A percentile compares a stretch with the other conserved stretches of the same genome.
Conservation (phyloP, 257 asterid genomes). For the Fraxinus americana region DNA sequence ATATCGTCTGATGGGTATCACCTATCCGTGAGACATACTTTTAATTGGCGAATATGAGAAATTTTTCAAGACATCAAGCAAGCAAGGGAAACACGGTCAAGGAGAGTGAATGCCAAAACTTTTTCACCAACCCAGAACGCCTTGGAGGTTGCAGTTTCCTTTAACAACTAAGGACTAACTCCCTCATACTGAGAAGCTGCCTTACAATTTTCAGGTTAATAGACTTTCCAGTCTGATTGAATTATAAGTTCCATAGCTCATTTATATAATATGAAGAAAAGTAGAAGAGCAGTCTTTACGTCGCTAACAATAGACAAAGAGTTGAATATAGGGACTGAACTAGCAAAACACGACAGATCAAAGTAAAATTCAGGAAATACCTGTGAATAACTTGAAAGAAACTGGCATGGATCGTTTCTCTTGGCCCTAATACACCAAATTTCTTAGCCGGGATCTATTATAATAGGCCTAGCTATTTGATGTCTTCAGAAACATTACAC, state of each 20-base stretch:
- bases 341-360: neutral
- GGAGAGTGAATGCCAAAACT: neutral
- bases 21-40: neutral
- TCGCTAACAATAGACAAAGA: neutral
- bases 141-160: neutral
- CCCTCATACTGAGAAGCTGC: neutral
- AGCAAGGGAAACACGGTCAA: neutral
- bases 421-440: conserved; percentile 95
- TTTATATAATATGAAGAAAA: neutral
- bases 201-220: neutral
- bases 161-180: neutral
- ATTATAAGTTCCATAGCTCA: neutral
- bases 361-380: conserved; percentile 32
- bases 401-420: conserved; percentile 88
- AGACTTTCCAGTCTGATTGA: neutral
- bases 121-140: neutral
- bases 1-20: neutral
- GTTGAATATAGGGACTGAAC: neutral
- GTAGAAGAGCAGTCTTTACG: neutral
- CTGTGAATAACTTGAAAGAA: conserved; percentile 83
- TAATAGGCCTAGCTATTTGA: conserved; percentile 78
- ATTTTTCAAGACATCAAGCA: neutral
- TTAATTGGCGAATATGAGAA: neutral
- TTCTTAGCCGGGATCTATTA: conserved; percentile 85
- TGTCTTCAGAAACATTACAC: conserved; percentile 49